Evolutionary conservation across 2,329 filamentous ascomycete genomes (phyloP).

Genomic region (Sclerotinia sclerotiorum): DNA sequence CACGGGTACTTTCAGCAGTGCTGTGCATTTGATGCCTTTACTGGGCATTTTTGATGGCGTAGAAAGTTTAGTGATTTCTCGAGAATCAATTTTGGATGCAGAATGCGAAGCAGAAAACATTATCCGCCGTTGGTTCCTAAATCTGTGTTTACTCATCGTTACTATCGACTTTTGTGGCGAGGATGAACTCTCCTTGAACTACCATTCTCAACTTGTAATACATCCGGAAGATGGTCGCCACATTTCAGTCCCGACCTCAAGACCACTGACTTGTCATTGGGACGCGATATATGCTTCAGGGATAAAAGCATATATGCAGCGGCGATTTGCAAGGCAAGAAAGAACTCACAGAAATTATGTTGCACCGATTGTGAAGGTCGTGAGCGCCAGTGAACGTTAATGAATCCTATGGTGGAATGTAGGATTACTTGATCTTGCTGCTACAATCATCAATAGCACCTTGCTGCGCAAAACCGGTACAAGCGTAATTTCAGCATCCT

Average conservation of each 20-base stretch:
- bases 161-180: neutral
- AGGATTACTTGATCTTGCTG: neutral
- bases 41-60: conserved; percentile 2
- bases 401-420: neutral
- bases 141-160: conserved; percentile 13
- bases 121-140: conserved; percentile 6
- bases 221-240: conserved; percentile 9
- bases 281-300: conserved; percentile 1
- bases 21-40: neutral
- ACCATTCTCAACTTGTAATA: neutral
- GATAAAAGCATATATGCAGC: neutral
- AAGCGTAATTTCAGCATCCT: neutral
- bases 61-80: conserved; percentile 12
- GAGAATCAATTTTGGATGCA: neutral
- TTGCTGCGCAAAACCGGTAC: neutral
- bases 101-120: conserved; percentile 11
- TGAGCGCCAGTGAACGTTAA: neutral
- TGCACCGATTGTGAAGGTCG: conserved; percentile 6
- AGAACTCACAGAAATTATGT: conserved; percentile 3
- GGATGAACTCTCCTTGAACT: neutral
- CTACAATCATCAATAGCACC: neutral
- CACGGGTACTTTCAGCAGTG: neutral
- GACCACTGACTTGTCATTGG: neutral
- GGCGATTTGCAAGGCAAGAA: conserved; percentile 12
- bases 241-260: neutral